A percentile compares a stretch with the other conserved stretches of the same genome.
Conservation (phyloP, 495 filamentous ascomycete genomes). For the Niebla homalea region DNA sequence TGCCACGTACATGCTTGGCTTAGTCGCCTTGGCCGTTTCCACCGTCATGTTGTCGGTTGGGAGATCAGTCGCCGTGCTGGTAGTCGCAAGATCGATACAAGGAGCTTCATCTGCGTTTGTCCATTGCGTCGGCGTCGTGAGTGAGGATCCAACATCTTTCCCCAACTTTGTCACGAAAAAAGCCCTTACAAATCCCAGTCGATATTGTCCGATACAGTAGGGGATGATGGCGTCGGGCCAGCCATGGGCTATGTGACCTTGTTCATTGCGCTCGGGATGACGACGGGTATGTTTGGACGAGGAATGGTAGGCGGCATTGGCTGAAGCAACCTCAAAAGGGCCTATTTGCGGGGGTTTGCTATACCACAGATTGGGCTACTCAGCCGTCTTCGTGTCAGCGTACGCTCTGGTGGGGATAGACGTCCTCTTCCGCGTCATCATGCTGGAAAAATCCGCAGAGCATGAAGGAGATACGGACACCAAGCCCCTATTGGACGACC, state of each 20-base stretch:
- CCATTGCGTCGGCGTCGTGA: conserved; percentile 42
- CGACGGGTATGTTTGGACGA: conserved; percentile 14
- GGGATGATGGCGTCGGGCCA: conserved; percentile 37
- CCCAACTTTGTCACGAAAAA: neutral
- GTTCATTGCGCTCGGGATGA: conserved; percentile 40
- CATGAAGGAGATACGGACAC: neutral
- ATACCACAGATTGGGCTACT: conserved; percentile 31
- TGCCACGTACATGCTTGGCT: conserved; percentile 42
- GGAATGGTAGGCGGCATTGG: neutral
- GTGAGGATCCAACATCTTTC: neutral
- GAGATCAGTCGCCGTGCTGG: conserved; percentile 30
- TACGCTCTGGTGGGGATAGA: conserved; percentile 41
- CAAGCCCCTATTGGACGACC: neutral
- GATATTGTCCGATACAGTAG: conserved; percentile 45
- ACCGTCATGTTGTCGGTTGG: conserved; percentile 46
- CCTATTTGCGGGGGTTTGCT: conserved; percentile 38
- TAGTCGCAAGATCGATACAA: conserved; percentile 44
- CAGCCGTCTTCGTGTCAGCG: conserved; percentile 41
- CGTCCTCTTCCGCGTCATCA: conserved; percentile 40
- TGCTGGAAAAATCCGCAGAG: conserved; percentile 40
- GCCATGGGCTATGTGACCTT: conserved; percentile 58
- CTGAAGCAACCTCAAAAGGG: neutral
- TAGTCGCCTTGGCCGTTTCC: conserved; percentile 37
- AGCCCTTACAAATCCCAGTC: conserved; percentile 14
- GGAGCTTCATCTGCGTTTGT: conserved; percentile 46